Evolutionary conservation across 148 eudicot genomes (phyloP).

Genomic region (Fagopyrum esculentum): DNA sequence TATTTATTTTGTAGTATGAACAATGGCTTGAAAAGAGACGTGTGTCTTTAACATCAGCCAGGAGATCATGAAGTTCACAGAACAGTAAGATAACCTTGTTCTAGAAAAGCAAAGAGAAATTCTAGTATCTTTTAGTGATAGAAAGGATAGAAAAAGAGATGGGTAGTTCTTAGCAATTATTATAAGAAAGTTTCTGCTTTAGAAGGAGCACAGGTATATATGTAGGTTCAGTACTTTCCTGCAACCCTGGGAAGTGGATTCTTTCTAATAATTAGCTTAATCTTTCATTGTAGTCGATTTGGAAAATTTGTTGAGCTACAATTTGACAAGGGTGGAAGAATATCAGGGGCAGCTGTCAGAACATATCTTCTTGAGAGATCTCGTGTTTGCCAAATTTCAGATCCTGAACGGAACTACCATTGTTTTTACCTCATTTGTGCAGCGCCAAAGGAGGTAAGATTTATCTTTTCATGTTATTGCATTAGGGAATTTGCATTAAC

Average conservation of each 20-base stretch:
- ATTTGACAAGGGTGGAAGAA: conserved; percentile 75
- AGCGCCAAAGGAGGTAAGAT: conserved; percentile 20
- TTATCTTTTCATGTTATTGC: not conserved
- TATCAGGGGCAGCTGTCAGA: conserved; percentile 95
- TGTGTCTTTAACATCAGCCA: not conserved
- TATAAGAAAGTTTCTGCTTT: not conserved
- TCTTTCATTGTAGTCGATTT: conserved; percentile 53
- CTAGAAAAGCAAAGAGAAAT: too few relatives aligned
- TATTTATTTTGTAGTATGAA: not conserved
- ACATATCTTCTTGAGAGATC: conserved; percentile 97
- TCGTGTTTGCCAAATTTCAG: conserved; percentile 22
- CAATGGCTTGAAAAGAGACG: not conserved
- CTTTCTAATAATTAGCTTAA: not conserved
- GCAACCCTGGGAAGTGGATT: not conserved
- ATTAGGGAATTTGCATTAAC: not conserved
- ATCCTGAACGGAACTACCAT: conserved; percentile 21
- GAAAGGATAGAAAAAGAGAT: not conserved
- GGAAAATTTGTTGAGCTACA: conserved; percentile 96
- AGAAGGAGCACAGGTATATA: not conserved
- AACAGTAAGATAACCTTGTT: too few relatives aligned
- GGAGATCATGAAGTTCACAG: too few relatives aligned
- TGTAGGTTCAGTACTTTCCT: not conserved
- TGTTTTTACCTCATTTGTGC: conserved; percentile 22
- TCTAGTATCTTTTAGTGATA: too few relatives aligned
- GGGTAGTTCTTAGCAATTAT: not conserved